Conservation (phyloP, 2,329 filamentous ascomycete genomes). For the Monilinia fructigena region DNA sequence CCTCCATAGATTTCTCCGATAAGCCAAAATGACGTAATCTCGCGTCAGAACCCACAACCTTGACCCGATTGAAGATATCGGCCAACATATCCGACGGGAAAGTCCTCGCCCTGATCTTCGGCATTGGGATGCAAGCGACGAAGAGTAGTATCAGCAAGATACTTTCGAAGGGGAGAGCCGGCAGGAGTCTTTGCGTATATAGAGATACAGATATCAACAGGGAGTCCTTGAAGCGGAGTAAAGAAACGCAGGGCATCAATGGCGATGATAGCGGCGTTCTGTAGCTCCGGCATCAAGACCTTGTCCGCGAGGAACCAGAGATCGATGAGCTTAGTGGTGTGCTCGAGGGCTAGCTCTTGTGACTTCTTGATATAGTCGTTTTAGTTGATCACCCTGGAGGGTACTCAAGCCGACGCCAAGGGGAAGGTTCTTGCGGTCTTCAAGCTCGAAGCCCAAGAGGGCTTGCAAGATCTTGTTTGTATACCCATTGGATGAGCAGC, state of each 20-base stretch:
- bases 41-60: background rate
- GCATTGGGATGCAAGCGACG: conserved; percentile 2
- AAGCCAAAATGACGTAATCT: conserved; percentile 1
- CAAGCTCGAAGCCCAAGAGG: background rate
- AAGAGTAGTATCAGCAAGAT: background rate
- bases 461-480: background rate
- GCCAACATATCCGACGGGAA: background rate
- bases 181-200: background rate
- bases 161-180: background rate
- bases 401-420: background rate
- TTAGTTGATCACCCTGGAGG: background rate
- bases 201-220: background rate
- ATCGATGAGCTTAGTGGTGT: conserved; percentile 1
- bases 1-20: conserved; percentile 6
- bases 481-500: conserved; percentile 1
- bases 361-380: background rate
- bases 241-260: conserved; percentile 4
- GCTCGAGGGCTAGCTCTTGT: background rate
- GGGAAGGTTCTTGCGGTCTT: background rate
- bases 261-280: background rate
- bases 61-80: background rate
- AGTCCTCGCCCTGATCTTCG: background rate
- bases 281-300: conserved; percentile 1
- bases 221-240: background rate
- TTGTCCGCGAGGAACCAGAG: conserved; percentile 13